Percentiles rank a stretch among this genome's conserved stretches.
phyloP scores from a whole-genome alignment of 805 yeast species.

The Danielia oregonensis region DNA sequence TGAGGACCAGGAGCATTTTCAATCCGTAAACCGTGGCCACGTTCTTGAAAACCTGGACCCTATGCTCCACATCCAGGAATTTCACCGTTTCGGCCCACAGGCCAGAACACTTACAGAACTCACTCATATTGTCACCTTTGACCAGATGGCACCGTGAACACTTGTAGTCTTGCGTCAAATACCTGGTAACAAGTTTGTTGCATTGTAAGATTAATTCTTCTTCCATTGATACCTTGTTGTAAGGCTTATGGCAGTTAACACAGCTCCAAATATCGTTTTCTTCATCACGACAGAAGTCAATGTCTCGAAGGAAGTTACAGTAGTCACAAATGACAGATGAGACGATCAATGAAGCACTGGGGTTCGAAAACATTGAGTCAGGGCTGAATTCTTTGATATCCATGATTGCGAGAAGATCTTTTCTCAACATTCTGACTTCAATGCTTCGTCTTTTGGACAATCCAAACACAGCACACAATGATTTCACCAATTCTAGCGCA shows the following conservation, averaged over 20 bases:
- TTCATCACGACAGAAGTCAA: conserved; percentile 78
- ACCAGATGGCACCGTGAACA: conserved; percentile 75
- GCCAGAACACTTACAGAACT: conserved; percentile 87
- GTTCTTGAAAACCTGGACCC: conserved; percentile 48
- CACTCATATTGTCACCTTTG: conserved; percentile 64
- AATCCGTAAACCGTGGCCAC: conserved; percentile 62
- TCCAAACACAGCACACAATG: conserved; percentile 65
- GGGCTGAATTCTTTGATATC: conserved; percentile 83
- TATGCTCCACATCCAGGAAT: conserved; percentile 40
- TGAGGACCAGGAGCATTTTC: conserved; percentile 43
- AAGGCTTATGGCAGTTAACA: conserved; percentile 57
- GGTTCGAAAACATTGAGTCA: conserved; percentile 69
- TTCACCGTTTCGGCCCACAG: conserved; percentile 62
- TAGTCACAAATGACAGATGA: conserved; percentile 72
- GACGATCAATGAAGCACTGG: conserved; percentile 65
- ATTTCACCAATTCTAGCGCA: conserved; percentile 74
- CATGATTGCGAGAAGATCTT: conserved; percentile 66
- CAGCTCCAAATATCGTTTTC: conserved; percentile 56
- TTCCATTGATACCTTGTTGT: conserved; percentile 69
- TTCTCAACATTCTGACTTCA: conserved; percentile 72
- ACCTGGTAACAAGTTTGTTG: conserved; percentile 51
- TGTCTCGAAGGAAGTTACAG: conserved; percentile 69
- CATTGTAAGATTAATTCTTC: conserved; percentile 72
- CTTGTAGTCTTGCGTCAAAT: conserved; percentile 72
- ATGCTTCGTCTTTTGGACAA: conserved; percentile 61